Conservation (phyloP, 176 grass and related monocot genomes). For the Rhipidocladum racemiflorum region DNA sequence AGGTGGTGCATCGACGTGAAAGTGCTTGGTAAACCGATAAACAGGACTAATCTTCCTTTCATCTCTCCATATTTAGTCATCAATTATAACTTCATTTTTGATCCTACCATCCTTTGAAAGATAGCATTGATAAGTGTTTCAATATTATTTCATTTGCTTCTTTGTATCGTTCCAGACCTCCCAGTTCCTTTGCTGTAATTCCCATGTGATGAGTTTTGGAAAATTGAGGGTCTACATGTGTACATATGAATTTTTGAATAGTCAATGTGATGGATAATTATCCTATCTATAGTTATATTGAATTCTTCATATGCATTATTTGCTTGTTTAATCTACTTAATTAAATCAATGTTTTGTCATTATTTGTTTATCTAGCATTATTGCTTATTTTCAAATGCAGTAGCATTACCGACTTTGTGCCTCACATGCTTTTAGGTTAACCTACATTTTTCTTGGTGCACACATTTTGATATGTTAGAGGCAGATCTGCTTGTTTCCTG, state of each 20-base stretch:
- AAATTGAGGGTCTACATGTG: constrained; percentile 15
- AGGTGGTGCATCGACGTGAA: constrained; percentile 38
- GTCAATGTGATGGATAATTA: constrained; percentile 16
- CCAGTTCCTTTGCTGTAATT: constrained; percentile 22
- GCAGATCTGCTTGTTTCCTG: neutral
- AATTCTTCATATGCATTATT: neutral
- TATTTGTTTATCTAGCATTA: neutral
- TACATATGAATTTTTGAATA: constrained; percentile 31
- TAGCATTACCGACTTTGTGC: neutral
- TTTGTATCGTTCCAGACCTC: neutral
- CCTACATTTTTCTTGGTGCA: neutral
- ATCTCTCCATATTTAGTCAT: constrained; percentile 17
- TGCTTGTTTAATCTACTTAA: neutral
- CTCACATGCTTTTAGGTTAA: neutral
- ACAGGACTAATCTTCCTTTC: neutral
- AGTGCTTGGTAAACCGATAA: constrained; percentile 3
- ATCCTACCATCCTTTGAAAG: constrained; percentile 5
- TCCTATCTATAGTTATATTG: neutral
- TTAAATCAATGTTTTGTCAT: neutral
- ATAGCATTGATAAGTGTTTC: constrained; percentile 2
- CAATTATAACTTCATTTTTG: constrained; percentile 32
- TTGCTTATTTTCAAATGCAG: neutral
- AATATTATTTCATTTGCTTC: constrained; percentile 23
- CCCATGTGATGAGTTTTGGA: neutral
- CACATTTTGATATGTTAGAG: constrained; percentile 8